Conservation (phyloP, 306 rosid species). For the Fagus crenata region DNA sequence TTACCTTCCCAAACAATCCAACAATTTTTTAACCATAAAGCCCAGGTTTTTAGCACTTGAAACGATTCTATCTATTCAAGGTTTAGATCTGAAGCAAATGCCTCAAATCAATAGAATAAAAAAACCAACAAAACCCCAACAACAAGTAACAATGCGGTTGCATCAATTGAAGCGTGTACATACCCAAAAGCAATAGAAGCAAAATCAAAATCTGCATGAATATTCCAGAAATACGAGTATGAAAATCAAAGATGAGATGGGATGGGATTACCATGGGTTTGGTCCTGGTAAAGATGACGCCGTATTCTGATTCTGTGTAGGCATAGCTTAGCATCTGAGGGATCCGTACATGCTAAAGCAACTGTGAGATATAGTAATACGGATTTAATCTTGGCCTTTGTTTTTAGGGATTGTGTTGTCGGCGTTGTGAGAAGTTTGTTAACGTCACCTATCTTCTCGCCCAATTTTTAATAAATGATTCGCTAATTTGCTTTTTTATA, state of each 20-base stretch:
- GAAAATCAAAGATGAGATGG: neutral
- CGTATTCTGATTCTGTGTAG: neutral
- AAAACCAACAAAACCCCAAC: neutral
- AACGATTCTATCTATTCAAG: neutral
- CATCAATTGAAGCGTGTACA: too few relatives aligned
- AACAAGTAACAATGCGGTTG: neutral
- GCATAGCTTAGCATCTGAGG: constrained; percentile 1
- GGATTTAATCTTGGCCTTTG: neutral
- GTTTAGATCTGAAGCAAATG: constrained; percentile 7
- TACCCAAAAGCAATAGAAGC: neutral
- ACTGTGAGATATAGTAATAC: neutral
- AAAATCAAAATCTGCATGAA: neutral
- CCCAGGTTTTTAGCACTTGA: neutral
- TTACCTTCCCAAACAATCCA: neutral
- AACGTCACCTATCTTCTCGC: neutral
- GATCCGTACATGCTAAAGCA: neutral
- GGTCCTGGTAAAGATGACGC: neutral
- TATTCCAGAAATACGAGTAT: neutral
- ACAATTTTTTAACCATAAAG: neutral
- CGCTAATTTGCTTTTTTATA: too few relatives aligned
- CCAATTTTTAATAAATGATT: too few relatives aligned
- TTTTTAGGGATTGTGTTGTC: neutral
- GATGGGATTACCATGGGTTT: neutral
- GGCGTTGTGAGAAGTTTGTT: neutral
- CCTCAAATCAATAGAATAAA: neutral